phyloP scores from a whole-genome alignment of 1,284 basidiomycete species.

The Malassezia obtusa region DNA sequence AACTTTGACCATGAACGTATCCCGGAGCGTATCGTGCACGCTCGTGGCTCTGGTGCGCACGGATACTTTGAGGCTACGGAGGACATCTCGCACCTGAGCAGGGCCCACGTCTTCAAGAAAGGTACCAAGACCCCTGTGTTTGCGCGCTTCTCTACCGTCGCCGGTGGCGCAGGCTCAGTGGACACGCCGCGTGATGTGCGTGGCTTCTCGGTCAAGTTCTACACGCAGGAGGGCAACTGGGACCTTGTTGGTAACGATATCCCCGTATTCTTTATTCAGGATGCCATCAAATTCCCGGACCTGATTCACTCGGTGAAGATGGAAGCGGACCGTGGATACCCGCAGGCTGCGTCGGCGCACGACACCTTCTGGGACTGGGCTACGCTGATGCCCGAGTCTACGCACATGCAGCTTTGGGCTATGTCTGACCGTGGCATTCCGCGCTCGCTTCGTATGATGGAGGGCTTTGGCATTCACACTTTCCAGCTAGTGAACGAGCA shows the following conservation, averaged over 20 bases:
- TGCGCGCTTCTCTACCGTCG: slow-evolving; percentile 52
- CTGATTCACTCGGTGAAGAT: slow-evolving; percentile 94
- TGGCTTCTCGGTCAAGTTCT: slow-evolving; percentile 83
- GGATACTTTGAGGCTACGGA: slow-evolving; percentile 74
- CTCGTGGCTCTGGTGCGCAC: slow-evolving; percentile 61
- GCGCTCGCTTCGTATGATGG: slow-evolving; percentile 55
- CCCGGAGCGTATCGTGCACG: slow-evolving; percentile 71
- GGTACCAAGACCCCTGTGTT: slow-evolving; percentile 39
- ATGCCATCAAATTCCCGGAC: slow-evolving; percentile 53
- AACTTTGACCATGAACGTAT: slow-evolving; percentile 91
- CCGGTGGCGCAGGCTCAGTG: slow-evolving; percentile 57
- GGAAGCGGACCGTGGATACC: slow-evolving; percentile 56
- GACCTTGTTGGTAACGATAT: slow-evolving; percentile 33
- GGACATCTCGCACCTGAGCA: slow-evolving; percentile 68
- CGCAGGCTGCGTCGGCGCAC: slow-evolving; percentile 57
- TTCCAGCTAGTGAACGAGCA: slow-evolving; percentile 75
- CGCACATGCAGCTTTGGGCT: slow-evolving; percentile 17
- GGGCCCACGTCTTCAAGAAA: slow-evolving; percentile 52
- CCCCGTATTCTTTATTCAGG: slow-evolving; percentile 47
- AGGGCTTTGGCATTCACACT: slow-evolving; percentile 78
- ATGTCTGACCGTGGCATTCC: slow-evolving; percentile 73
- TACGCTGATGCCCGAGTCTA: slow-evolving; percentile 16
- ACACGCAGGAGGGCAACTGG: slow-evolving; percentile 63
- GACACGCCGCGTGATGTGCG: slow-evolving; percentile 86
- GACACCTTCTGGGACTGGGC: slow-evolving; percentile 64